Evolutionary conservation across 306 rosid species (phyloP), one percentile per base, ranked within the genome.

Genomic region (Trifolium subterraneum): DNA sequence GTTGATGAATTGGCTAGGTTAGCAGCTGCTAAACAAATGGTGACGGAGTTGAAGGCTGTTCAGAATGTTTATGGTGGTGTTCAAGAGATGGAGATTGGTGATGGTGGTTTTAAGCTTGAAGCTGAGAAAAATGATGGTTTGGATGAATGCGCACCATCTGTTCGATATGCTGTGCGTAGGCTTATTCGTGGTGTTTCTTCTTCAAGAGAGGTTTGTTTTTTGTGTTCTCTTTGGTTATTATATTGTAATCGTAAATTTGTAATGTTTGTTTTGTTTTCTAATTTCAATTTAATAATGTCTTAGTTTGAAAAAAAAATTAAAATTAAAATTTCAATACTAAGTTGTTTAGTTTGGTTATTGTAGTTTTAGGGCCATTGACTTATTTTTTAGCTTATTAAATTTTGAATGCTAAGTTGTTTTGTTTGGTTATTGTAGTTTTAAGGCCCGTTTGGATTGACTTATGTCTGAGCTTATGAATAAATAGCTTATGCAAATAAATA

Each of bases 131-230:
- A 94, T 20, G 99, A 94, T 81, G 97, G 99, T 18, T 82, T 94
- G 83, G 90, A 94, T 16, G 83, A 85, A 25, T 94, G 96, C 82
- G 99, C 99, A 0, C 96, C 99, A 9, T 94, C 99, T n/a, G 88
- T 94, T 72, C 83, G 89, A 85, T 94, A 94, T 79, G 99, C 99
- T 6, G 56, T 94, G 35, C 92, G 97, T 1, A 83, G 99, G 70
- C 92, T 94, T 66, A 84, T 94, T 58, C 96, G 99, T 3, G 97
- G 99, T 55, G 96, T 92, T 47, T 94, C 99, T 74, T 94, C 99
- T 0, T 90, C 99, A 0, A 90, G 99, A 86, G 96, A 90, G 96
- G 97, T 93, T 51, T 60, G 76, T 29, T 7, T 50, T 50, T 55
- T 33, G 70, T 29, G 5, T 45, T 38, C 12, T 59, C 6, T 31